Base-by-base conservation (phyloP, 768 basidiomycete species). In the Mycena indigotica region DNA sequence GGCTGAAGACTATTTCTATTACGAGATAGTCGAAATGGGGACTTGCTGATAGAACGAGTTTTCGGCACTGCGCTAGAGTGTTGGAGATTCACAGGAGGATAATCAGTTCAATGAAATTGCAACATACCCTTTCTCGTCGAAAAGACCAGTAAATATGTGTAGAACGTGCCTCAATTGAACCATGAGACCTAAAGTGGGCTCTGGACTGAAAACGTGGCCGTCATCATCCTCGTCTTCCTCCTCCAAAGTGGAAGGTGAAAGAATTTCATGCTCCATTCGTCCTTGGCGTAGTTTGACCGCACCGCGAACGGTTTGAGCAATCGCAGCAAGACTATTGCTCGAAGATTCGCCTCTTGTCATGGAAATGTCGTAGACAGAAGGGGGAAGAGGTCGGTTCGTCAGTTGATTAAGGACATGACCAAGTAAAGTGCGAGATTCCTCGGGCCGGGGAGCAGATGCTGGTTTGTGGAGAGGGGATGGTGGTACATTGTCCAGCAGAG, bases 401-500 rank as follows among this genome's bases (percentile, higher is more conserved):
- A 93, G 77, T 63, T 87, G 84, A 19, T 76, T 75, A 16, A 93
- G 73, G 26, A 90, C 74, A 67, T 88, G 84, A 0, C 82, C 78
- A 3, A 92, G 75, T 23, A 91, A 75, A 67, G 91, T 91, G 49
- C 84, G 81, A 8, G 86, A 83, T 69, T 90, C 90, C 52, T 82
- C 80, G 29, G 75, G 75, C 26, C 80, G 79, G 60, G 78, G 80
- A 52, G 32, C 46, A 62, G 41, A 52, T 69, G 28, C 64, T 62
- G n/a, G 57, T 66, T 45, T 67, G 68, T n/a, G n/a, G n/a, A n/a
- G n/a, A n/a, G n/a, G n/a, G n/a, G n/a, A n/a, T n/a, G n/a, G n/a
- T n/a, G n/a, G n/a, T n/a, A n/a, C n/a, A n/a, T n/a, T n/a, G n/a
- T n/a, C n/a, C n/a, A n/a, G n/a, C n/a, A n/a, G n/a, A n/a, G n/a